Base-by-base conservation (phyloP, 1,139 yeast species). In the Hyphopichia burtonii region DNA sequence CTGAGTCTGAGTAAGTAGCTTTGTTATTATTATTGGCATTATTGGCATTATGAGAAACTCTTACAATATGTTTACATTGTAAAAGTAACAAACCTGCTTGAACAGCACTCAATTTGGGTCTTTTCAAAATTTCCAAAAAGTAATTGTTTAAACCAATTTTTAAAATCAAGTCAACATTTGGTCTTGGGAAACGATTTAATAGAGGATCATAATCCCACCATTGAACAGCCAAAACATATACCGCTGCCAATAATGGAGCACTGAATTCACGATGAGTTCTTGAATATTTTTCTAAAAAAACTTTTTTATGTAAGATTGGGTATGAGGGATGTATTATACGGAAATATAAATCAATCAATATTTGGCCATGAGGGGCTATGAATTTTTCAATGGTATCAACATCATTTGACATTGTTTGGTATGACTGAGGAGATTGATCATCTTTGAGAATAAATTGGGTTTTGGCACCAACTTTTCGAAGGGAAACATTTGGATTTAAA, bases 171-270 rank as follows among this genome's bases (percentile, higher is more conserved):
- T 73, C 76, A 17, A 78, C 80, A 55, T 83, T 81, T 0, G 93
- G 93, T 52, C 83, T 84, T 0, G 86, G 80, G 43, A 74, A 78
- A 41, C 76, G 65, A 39, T 82, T 82, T 41, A 85, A 64, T 43
- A 75, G 80, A 2, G 90, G 86, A 53, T 85, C 93, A 52, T 82
- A 82, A 51, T 85, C 90, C 93, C 93, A 85, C 88, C 91, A 85
- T 58, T 84, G 89, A 33, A 83, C 75, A 0, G 93, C 89, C 41
- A 86, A 63, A 3, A 83, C 81, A 54, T 86, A 86, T 1, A 86
- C 89, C 0, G 90, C 83, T 1, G 93, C 91, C 36, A 86, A 63
- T 39, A 86, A 62, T 0, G 93, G 90, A 0, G 93, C 90, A 43
- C 88, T 81, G 51, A 86, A 78, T 56, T 86, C 94, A 41, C 89